Percentiles rank a stretch among this genome's conserved stretches.
Conservation (phyloP, 306 rosid species). For the Casuarina cunninghamiana region DNA sequence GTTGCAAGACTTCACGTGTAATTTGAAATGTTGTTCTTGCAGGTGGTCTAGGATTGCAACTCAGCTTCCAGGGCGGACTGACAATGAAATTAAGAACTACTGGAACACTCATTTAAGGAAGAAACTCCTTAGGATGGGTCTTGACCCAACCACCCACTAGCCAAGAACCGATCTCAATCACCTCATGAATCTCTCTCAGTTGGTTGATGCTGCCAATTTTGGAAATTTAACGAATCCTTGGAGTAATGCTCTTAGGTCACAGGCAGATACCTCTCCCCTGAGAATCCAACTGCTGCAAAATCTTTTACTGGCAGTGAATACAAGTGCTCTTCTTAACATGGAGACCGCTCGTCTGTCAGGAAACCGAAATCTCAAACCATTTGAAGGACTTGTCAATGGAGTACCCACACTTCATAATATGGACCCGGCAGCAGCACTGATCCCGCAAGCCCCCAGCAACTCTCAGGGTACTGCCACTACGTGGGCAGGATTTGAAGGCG, state of each 20-base stretch:
- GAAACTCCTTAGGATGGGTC: slow-evolving; percentile 77
- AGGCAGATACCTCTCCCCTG: slow-evolving; percentile 53
- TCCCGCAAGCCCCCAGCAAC: too few species aligned
- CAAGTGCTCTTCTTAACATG: slow-evolving; percentile 33
- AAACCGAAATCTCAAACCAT: slow-evolving; percentile 39
- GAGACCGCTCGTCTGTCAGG: slow-evolving; percentile 32
- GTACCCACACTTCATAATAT: not conserved
- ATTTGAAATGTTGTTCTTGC: not conserved
- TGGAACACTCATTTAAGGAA: slow-evolving; percentile 89
- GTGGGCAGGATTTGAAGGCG: too few species aligned
- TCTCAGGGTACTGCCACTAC: too few species aligned
- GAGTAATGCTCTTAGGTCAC: slow-evolving; percentile 48
- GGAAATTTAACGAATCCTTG: slow-evolving; percentile 26
- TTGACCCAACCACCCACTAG: slow-evolving; percentile 89
- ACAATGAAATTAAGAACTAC: slow-evolving; percentile 82
- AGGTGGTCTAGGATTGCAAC: slow-evolving; percentile 94
- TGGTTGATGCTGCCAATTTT: slow-evolving; percentile 43
- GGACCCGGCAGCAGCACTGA: too few species aligned
- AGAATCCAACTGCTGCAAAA: slow-evolving; percentile 61
- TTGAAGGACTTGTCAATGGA: slow-evolving; percentile 17
- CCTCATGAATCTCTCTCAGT: slow-evolving; percentile 51
- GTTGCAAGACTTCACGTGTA: not conserved
- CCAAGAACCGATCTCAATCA: slow-evolving; percentile 76
- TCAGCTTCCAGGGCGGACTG: slow-evolving; percentile 84
- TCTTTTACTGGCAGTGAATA: slow-evolving; percentile 47